phyloP scores from a whole-genome alignment of 257 asterid genomes.

The Mitragyna speciosa region DNA sequence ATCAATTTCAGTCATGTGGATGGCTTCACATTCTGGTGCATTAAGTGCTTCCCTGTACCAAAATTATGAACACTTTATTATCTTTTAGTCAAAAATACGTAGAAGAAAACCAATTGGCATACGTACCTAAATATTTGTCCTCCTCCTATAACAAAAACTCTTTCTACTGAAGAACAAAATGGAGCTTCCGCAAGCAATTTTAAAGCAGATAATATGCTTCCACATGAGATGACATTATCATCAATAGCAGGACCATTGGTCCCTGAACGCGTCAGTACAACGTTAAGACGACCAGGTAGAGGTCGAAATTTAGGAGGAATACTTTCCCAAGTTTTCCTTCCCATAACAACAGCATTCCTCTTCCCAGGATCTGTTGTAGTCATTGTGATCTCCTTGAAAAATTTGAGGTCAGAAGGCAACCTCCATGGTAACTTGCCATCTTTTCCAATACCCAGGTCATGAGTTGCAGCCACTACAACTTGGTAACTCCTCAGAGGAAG shows the following conservation, averaged over 20 bases:
- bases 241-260: constrained; percentile 24
- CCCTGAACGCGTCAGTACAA: constrained; percentile 61
- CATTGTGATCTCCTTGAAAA: constrained; percentile 65
- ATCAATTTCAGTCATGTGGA: constrained; percentile 70
- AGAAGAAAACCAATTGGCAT: not conserved
- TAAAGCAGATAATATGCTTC: constrained; percentile 52
- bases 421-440: constrained; percentile 77
- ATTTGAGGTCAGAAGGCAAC: constrained; percentile 74
- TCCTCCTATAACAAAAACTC: constrained; percentile 71
- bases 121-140: constrained; percentile 67
- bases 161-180: constrained; percentile 45
- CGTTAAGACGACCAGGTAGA: constrained; percentile 73
- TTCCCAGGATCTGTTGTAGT: constrained; percentile 53
- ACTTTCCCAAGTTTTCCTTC: constrained; percentile 89
- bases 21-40: constrained; percentile 74
- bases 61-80: constrained; percentile 9
- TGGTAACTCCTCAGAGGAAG: constrained; percentile 49
- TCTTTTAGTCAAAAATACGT: not conserved
- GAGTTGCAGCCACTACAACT: constrained; percentile 84
- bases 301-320: constrained; percentile 66
- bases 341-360: constrained; percentile 80
- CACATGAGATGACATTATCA: constrained; percentile 51
- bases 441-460: constrained; percentile 78
- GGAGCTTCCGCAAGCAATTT: constrained; percentile 57
- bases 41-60: constrained; percentile 65